Evolutionary conservation across 768 basidiomycete species (phyloP).

Genomic region (Rhizopogon rudus): DNA sequence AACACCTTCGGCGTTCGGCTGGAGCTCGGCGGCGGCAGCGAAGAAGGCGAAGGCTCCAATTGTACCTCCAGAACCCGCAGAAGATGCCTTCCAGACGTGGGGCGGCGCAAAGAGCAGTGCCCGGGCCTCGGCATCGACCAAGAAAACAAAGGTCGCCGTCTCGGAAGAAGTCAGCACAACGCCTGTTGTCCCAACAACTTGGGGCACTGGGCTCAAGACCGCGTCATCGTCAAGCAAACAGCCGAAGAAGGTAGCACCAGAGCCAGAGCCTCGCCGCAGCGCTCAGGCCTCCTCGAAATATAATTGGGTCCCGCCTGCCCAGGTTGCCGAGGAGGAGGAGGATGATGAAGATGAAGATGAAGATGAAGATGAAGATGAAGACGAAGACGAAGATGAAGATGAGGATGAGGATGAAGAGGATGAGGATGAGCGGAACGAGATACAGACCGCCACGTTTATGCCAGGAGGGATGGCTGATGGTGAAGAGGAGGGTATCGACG

Average conservation of each 20-base stretch:
- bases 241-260: slow-evolving; percentile 11
- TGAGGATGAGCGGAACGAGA: slow-evolving; percentile 21
- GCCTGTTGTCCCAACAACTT: slow-evolving; percentile 6
- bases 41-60: slow-evolving; percentile 13
- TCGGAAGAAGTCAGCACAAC: slow-evolving; percentile 7
- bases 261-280: slow-evolving; percentile 5
- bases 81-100: not conserved
- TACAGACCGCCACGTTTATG: slow-evolving; percentile 10
- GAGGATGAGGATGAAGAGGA: slow-evolving; percentile 9
- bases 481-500: not conserved
- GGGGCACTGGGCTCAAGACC: slow-evolving; percentile 5
- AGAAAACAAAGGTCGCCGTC: not conserved
- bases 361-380: slow-evolving; percentile 19
- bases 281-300: slow-evolving; percentile 7
- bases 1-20: slow-evolving; percentile 1
- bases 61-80: not conserved
- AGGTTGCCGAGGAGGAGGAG: slow-evolving; percentile 11
- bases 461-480: not conserved
- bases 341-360: too few species aligned
- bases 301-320: slow-evolving; percentile 10
- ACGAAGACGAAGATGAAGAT: slow-evolving; percentile 3
- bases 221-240: slow-evolving; percentile 3
- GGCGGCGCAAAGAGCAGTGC: not conserved
- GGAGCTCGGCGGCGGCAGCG: slow-evolving; percentile 9
- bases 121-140: not conserved